Base-by-base conservation (phyloP, 257 asterid species). In the Solanum chmielewskii region DNA sequence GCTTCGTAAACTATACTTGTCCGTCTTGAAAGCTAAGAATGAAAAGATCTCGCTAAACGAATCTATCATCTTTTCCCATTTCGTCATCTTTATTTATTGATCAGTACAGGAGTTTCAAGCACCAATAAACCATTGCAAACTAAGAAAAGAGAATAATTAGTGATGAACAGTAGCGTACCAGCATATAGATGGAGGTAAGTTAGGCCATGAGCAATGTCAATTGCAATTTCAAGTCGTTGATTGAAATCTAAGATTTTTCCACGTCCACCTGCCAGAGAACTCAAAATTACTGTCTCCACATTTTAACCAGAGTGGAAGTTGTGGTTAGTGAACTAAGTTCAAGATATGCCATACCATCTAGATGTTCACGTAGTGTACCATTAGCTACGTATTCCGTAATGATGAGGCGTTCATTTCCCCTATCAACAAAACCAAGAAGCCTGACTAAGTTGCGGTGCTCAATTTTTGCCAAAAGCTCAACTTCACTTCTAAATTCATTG, bases 331-430 rank as follows among this genome's bases (percentile, higher is more conserved):
- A 76, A 39, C 77, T 13, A 47, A 85, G 90, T 84, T 85, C 23
- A 47, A 35, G 62, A 84, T 83, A 89, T 76, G 89, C 60, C 74
- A 89, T 94, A 97, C 99, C 99, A 86, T 97, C 99, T 60, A 97
- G 92, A 91, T 96, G 98, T 88, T 97, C 99, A 92, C 99, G 92
- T 80, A 97, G 98, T 85, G 97, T 96, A 89, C 99, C 99, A 73
- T 97, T 97, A 42, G 99, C 94, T 76, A 97, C 98, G 89, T 90
- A 96, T 92, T 97, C 99, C 18, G 99, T 96, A 86, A 97, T 94
- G 87, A 97, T 92, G 85, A 97, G 90, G 82, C 98, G 98, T 45
- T 97, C 99, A 41, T 88, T 91, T 90, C 98, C 99, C 83, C 89
- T 92, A 88, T 97, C 99, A 87, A 97, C 90, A 85, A 93, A 97